Percentiles rank a stretch among this genome's conserved stretches.
These are phyloP conservation scores for Erodium maritimum DNA, from an alignment of 345 rosid genomes.

Conservation along the genomic window DNA sequence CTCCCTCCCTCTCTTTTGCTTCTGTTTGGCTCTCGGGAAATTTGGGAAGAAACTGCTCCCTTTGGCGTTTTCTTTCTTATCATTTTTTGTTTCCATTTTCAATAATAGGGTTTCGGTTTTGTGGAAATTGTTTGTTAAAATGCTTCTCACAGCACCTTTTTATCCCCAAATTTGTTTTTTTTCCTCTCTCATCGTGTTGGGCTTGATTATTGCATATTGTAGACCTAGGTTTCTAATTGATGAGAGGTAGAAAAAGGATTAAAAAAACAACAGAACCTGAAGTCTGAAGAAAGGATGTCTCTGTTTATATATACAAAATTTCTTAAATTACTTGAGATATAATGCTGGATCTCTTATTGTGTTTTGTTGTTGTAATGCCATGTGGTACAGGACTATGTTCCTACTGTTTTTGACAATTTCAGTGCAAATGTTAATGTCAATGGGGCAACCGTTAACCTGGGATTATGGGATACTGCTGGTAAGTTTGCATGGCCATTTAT, in stretches of 20 bases:
- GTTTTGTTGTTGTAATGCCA: constrained; percentile 6
- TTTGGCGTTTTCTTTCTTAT: too few species aligned
- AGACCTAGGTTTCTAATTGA: neutral
- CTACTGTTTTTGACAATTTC: constrained; percentile 94
- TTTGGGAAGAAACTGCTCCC: too few species aligned
- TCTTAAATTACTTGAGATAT: too few species aligned
- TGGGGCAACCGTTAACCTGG: constrained; percentile 85
- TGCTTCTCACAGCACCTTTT: too few species aligned
- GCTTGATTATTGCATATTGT: neutral
- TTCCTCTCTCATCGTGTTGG: too few species aligned
- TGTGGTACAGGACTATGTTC: constrained; percentile 77
- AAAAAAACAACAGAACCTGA: neutral
- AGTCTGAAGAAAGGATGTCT: too few species aligned
- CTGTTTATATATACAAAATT: too few species aligned
- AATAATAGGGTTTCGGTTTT: neutral
- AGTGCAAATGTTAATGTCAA: constrained; percentile 96
- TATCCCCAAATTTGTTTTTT: too few species aligned
- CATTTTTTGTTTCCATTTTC: neutral
- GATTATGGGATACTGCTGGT: constrained; percentile 98
- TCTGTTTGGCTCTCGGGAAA: too few species aligned
- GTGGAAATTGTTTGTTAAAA: too few species aligned
- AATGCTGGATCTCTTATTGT: neutral
- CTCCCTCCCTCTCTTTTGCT: too few species aligned
- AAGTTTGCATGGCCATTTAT: constrained; percentile 15
- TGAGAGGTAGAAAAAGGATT: neutral